Evolutionary conservation across 225 moss, liverwort and hornwort species (phyloP), one percentile per base, ranked within the genome.

Genomic region (Sphagnum tenellum): DNA sequence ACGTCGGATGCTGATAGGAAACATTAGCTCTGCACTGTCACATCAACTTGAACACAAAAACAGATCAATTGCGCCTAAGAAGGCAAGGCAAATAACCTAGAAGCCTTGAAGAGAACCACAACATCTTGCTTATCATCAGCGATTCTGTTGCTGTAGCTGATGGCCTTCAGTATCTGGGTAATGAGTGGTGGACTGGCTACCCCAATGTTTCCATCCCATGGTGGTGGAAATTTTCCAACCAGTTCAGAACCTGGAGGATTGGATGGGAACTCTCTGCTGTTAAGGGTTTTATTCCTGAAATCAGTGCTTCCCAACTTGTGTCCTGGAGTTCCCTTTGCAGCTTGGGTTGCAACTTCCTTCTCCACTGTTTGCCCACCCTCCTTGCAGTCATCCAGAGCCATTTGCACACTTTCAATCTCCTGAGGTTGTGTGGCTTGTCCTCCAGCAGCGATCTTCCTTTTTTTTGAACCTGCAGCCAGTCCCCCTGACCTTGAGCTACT

Each of bases 401-500:
- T 69, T 72, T 84, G 83, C 49, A 75, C 70, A 66, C 79, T 48
- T 2, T 66, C 54, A 56, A 14, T 52, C 52, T 52, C 52, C 9
- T 52, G 52, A 9, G 52, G 52, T 9, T 80, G 84, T 13, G 75
- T 80, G 47, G 80, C 84, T 69, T 80, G 77, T 8, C 84, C 77
- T 5, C 77, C 80, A n/a, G 80, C 84, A 66, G 77, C 84, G 44
- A 80, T 77, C 73, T 84, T 84, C 69, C 84, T 80, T 64, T 77
- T 73, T 73, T 84, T 84, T 12, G 80, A 77, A 51, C 84, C 84
- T 66, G 77, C 61, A 50, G 64, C 77, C 71, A 66, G 71, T 63
- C 80, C 84, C n/a, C 78, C 84, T 5, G 84, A 84, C 61, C 77
- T 84, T 46, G 78, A 84, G 71, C 83, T 77, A 67, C 83, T 79